Percentiles rank a stretch among this genome's conserved stretches.
These are phyloP conservation scores for Corchorus olitorius DNA, from an alignment of 345 rosid genomes.

Conservation along the genomic window DNA sequence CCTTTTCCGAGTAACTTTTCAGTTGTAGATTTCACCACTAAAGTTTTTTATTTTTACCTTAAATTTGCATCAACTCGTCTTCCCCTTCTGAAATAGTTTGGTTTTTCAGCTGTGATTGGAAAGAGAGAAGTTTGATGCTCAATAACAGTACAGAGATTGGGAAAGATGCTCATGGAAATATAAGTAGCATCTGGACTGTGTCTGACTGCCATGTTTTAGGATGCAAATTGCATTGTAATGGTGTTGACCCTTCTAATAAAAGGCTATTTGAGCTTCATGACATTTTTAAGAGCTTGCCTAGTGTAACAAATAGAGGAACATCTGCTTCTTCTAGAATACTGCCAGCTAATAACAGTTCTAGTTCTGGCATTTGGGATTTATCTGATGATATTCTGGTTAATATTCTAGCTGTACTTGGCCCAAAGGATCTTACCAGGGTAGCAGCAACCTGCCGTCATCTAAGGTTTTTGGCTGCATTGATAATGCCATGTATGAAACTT, in stretches of 20 bases:
- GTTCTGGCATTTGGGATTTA: conserved; percentile 71
- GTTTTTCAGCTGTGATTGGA: conserved; percentile 90
- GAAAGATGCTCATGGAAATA: conserved; percentile 31
- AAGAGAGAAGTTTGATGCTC: conserved; percentile 55
- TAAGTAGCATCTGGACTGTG: conserved; percentile 54
- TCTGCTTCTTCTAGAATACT: conserved; percentile 47
- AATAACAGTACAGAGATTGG: conserved; percentile 38
- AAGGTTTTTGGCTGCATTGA: conserved; percentile 58
- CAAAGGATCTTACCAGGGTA: conserved; percentile 64
- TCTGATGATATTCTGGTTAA: conserved; percentile 68
- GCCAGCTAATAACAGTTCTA: conserved; percentile 37
- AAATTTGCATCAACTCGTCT: conserved; percentile 13
- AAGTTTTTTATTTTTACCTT: neutral
- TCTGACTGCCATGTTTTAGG: conserved; percentile 81
- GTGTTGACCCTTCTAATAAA: conserved; percentile 51
- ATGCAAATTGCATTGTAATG: conserved; percentile 59
- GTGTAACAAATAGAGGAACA: conserved; percentile 40
- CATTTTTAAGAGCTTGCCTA: conserved; percentile 75
- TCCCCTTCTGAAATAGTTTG: conserved; percentile 27
- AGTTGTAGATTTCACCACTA: neutral
- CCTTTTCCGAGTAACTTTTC: neutral
- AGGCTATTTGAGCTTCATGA: conserved; percentile 76
- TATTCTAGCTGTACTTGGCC: conserved; percentile 54
- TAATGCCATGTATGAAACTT: conserved; percentile 91
- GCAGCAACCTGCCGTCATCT: conserved; percentile 78